Evolutionary conservation across 441 rosid genomes (phyloP).

Genomic region (Arabidopsis hybrid): DNA sequence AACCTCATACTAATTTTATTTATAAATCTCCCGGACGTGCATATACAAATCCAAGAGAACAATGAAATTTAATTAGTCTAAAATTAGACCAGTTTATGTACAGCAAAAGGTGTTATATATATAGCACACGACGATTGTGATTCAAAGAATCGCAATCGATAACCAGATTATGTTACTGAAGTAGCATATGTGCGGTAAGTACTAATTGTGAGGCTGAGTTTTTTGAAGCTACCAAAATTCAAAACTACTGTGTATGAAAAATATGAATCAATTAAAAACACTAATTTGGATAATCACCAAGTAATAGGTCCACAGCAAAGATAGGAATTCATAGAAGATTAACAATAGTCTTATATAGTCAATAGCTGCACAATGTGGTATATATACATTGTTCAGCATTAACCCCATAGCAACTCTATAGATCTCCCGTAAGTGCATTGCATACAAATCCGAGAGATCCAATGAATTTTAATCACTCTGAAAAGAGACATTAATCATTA

Average conservation of each 20-base stretch:
- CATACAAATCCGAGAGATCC: constrained; percentile 38
- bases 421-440: constrained; percentile 9
- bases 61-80: no score
- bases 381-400: neutral
- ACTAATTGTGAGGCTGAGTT: constrained; percentile 5
- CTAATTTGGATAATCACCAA: constrained; percentile 17
- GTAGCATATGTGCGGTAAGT: constrained; percentile 10
- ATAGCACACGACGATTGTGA: no score
- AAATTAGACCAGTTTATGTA: no score
- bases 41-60: constrained; percentile 14
- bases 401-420: neutral
- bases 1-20: neutral
- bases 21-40: neutral
- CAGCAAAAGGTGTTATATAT: no score
- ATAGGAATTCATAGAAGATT: neutral
- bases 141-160: neutral
- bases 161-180: neutral
- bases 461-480: neutral
- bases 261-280: constrained; percentile 9
- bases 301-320: neutral
- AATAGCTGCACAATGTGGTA: neutral
- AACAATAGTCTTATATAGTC: neutral
- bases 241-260: neutral
- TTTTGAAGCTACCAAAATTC: constrained; percentile 6
- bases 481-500: neutral